Conservation (phyloP, 805 yeast species). For the Sugiyamaella qingdaonensis region DNA sequence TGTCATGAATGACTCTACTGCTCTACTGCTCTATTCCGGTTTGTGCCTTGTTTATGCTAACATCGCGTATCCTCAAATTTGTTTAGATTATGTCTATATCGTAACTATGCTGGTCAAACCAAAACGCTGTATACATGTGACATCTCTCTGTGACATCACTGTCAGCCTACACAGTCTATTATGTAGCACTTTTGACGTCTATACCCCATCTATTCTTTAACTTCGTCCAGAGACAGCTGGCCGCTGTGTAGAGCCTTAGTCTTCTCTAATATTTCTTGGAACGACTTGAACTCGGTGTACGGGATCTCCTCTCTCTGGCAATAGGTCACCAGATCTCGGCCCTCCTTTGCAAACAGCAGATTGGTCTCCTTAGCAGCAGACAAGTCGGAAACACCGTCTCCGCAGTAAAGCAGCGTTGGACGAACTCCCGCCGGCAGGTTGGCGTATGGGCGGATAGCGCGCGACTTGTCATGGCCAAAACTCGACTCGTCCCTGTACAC, state of each 20-base stretch:
- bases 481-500: constrained; percentile 78
- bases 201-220: not conserved
- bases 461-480: constrained; percentile 94
- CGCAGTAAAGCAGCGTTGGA: constrained; percentile 84
- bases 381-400: constrained; percentile 96
- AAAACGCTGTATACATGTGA: too few species aligned
- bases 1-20: too few species aligned
- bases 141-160: too few species aligned
- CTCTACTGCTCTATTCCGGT: too few species aligned
- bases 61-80: too few species aligned
- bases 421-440: constrained; percentile 35
- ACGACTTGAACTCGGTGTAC: constrained; percentile 74
- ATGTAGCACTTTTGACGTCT: not conserved
- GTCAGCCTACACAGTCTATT: too few species aligned
- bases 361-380: constrained; percentile 95
- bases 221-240: constrained; percentile 25
- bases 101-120: too few species aligned
- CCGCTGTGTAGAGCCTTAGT: constrained; percentile 53
- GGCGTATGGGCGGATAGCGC: constrained; percentile 56
- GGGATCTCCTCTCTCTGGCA: constrained; percentile 80
- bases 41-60: too few species aligned
- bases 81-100: too few species aligned
- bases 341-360: constrained; percentile 86
- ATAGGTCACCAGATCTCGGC: constrained; percentile 81
- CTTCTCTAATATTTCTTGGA: constrained; percentile 64